Base-by-base conservation (phyloP, 306 rosid species). In the Prosopis cineraria region DNA sequence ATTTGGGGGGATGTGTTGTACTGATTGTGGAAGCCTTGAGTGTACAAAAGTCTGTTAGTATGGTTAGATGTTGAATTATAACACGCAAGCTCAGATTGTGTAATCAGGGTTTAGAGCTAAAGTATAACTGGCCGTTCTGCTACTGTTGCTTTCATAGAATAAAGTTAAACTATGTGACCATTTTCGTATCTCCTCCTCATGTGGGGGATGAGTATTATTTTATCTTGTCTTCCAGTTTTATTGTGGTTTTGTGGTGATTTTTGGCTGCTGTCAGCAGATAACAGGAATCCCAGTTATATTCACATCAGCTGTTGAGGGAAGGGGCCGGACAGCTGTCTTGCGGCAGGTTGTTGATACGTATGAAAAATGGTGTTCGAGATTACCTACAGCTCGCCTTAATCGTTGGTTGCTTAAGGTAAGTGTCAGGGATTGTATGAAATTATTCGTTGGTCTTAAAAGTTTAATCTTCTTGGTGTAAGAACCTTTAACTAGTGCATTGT, bases 401-500 rank as follows among this genome's bases (percentile, higher is more conserved):
- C 96, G 98, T 66, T 95, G 98, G 98, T 81, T 95, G 90, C 88
- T 84, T 12, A 95, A 95, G 98, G 98, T 89, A 68, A 73, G 83
- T 63, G 27, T 63, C 9, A 1, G 24, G 31, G 7, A n/a, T 50
- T n/a, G n/a, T 50, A 50, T 50, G 58, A 53, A 22, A 53, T 22
- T 11, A 24, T 24, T 55, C 16, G 4, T 53, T 20, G 60, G 14
- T 10, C 14, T 12, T 10, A 24, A 53, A 24, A 22, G 17, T 11
- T 8, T 24, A 24, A 55, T 55, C 33, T 22, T 24, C 25, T 22
- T 55, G 63, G 25, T 24, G 24, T 24, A 8, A 10, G 17, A 55
- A 24, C 33, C 63, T 56, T 10, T 5, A 9, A 56, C 33, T 4
- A 24, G 25, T 56, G 34, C 64, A 56, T 56, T 25, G 3, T 56